phyloP scores from a whole-genome alignment of 176 grass and related monocot species.

The Oryza officinalis region DNA sequence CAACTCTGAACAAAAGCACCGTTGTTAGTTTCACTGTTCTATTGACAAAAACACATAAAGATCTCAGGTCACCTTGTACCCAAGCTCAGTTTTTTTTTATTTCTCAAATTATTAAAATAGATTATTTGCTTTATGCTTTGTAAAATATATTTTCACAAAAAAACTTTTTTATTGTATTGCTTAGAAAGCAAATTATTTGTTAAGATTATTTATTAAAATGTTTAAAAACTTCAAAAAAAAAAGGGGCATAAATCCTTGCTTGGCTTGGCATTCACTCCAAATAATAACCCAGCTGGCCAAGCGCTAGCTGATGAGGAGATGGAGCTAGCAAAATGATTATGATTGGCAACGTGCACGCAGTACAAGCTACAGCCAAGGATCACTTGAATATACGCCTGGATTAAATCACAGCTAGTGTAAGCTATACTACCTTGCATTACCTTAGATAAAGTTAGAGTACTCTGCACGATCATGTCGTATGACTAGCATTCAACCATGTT shows the following conservation, averaged over 20 bases:
- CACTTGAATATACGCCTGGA: background rate
- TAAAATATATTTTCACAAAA: no score
- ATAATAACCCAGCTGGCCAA: background rate
- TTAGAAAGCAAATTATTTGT: no score
- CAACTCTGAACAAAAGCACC: background rate
- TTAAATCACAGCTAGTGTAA: background rate
- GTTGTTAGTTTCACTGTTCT: background rate
- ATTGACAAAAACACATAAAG: background rate
- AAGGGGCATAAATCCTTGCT: background rate
- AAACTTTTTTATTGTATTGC: no score
- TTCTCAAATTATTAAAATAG: no score
- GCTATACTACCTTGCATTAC: background rate
- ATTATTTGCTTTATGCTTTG: no score
- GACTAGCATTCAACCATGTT: no score
- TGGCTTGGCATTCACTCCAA: constrained; percentile 23
- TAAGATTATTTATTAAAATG: no score
- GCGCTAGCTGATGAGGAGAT: background rate
- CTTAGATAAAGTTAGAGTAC: background rate
- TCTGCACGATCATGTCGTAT: no score
- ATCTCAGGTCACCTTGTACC: background rate
- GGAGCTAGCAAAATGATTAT: background rate
- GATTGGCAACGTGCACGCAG: background rate
- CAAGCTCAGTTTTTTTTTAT: no score
- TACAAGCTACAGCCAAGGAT: background rate
- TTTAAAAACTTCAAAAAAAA: no score